Evolutionary conservation across 306 rosid species (phyloP), one percentile per base, ranked within the genome.

Genomic region (Canavalia gladiata): DNA sequence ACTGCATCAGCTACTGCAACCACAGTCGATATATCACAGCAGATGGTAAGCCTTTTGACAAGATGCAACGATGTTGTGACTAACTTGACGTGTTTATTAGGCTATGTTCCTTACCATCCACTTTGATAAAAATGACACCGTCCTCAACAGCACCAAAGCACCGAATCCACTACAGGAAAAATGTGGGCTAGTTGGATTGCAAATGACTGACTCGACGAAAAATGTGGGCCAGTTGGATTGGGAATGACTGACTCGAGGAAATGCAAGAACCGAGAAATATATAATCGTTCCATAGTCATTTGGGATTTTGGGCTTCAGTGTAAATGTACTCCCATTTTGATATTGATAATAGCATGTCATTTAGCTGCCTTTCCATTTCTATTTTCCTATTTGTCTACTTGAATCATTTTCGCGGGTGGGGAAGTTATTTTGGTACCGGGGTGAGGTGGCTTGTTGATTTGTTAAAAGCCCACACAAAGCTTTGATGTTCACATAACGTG

Each of bases 21-120:
- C 78, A 47, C 85, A 5, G 88, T 85, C 74, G 99, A 96, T 80
- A 93, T 96, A 75, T 96, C 99, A 42, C 98, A 94, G 83, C 98
- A 92, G 89, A 92, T 96, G 94, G 81, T 90, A 66, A 86, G 86
- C 89, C 94, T 96, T 67, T 87, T 96, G 89, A 87, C 92, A 3
- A 88, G 98, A 81, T 96, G 99, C 86, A 67, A 78, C 54, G 98
- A 95, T 79, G 90, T 95, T 68, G 99, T 95, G 70, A 78, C 89
- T 87, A 90, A 88, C 78, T 84, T 95, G 81, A 76, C 94, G 75
- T 85, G 90, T 68, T 5, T 90, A 59, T 79, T 95, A 46, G 99
- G 99, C 82, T 93, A 95, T 70, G 93, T 90, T 73, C 99, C 99
- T 12, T 95, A 91, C 79, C 99, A 90, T 74, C 94, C 97, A 49